A percentile compares a stretch with the other conserved stretches of the same genome.
These are phyloP conservation scores for Biscutella laevigata DNA, from an alignment of 441 rosid species.

Conservation along the genomic window DNA sequence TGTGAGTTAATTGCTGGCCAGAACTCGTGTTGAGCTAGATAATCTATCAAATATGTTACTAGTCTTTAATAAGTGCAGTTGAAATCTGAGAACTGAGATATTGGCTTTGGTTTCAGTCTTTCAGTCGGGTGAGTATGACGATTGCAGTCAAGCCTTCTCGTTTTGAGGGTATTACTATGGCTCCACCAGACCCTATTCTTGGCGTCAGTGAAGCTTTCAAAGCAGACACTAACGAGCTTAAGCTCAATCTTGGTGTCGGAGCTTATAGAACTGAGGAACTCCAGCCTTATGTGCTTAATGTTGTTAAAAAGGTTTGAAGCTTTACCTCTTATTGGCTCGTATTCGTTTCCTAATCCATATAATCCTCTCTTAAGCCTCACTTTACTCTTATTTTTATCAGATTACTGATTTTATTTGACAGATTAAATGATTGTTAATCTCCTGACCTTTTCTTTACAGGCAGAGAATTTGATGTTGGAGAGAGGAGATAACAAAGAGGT, in stretches of 20 bases:
- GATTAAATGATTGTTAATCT: background rate
- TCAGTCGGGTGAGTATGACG: conserved; percentile 54
- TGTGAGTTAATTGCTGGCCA: background rate
- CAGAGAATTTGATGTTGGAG: conserved; percentile 79
- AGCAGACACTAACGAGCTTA: conserved; percentile 65
- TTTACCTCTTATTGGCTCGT: background rate
- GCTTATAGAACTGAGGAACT: conserved; percentile 92
- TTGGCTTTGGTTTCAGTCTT: conserved; percentile 35
- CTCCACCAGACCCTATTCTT: conserved; percentile 96
- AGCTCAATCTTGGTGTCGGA: conserved; percentile 98
- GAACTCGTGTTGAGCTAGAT: background rate
- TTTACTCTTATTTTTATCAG: background rate
- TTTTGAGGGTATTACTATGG: conserved; percentile 80
- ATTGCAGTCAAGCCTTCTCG: conserved; percentile 60
- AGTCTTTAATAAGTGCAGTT: background rate
- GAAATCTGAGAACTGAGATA: conserved; percentile 2
- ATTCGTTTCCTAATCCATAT: background rate
- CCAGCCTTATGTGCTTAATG: conserved; percentile 89
- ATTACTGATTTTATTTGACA: background rate
- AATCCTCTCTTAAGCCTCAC: background rate
- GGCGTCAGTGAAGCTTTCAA: conserved; percentile 95
- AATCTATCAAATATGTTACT: background rate
- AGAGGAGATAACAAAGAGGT: conserved; percentile 95
- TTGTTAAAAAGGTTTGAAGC: conserved; percentile 73
- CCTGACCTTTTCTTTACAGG: conserved; percentile 36